These are phyloP conservation scores for Barnettozyma californica DNA, from an alignment of 805 yeast genomes.

Conservation along the genomic window DNA sequence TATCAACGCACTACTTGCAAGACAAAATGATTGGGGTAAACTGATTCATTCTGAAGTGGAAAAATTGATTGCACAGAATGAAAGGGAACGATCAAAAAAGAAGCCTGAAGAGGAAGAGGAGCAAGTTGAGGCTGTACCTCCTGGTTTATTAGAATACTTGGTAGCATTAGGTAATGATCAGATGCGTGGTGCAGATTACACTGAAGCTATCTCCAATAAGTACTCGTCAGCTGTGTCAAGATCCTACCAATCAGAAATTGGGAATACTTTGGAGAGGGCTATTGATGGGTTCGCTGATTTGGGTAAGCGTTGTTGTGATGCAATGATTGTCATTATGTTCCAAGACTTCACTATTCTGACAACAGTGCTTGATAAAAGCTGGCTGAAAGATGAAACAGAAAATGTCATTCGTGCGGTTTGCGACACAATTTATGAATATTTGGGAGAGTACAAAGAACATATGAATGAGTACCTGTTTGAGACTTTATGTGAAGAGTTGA, in stretches of 20 bases:
- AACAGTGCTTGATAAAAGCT: constrained; percentile 56
- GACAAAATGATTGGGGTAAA: constrained; percentile 60
- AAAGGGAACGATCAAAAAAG: constrained; percentile 25
- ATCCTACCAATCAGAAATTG: constrained; percentile 55
- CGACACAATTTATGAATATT: constrained; percentile 72
- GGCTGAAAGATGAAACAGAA: constrained; percentile 45
- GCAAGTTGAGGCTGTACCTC: constrained; percentile 41
- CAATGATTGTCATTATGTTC: constrained; percentile 54
- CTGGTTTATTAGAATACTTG: constrained; percentile 76
- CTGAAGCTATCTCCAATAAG: constrained; percentile 65
- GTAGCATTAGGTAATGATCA: constrained; percentile 85
- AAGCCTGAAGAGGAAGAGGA: background rate
- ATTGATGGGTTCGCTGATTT: constrained; percentile 76
- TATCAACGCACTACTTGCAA: constrained; percentile 48
- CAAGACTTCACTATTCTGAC: constrained; percentile 62
- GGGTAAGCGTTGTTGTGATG: constrained; percentile 57
- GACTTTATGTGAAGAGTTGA: constrained; percentile 45
- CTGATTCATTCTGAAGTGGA: constrained; percentile 51
- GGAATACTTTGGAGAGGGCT: constrained; percentile 51
- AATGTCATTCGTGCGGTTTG: constrained; percentile 55
- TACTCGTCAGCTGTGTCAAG: constrained; percentile 63
- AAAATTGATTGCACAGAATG: constrained; percentile 25
- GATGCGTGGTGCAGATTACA: constrained; percentile 60
- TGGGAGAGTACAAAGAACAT: constrained; percentile 53
- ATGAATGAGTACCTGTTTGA: constrained; percentile 51